Conservation (phyloP, 768 basidiomycete genomes). For the Trametes meyenii region DNA sequence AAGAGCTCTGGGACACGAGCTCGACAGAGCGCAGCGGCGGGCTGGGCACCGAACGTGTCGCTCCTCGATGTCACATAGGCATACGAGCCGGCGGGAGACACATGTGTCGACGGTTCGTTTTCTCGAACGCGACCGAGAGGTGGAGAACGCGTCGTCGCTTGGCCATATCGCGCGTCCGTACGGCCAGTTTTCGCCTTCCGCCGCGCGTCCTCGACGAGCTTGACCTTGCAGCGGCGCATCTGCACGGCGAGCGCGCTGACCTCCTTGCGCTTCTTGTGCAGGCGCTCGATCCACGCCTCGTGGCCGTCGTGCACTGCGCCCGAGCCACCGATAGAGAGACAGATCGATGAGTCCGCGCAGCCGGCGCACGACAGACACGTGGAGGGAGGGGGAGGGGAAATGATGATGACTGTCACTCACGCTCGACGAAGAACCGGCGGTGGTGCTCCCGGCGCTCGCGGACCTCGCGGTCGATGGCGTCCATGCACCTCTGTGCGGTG, state of each 20-base stretch:
- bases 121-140: no score
- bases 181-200: neutral
- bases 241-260: conserved; percentile 3
- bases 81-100: no score
- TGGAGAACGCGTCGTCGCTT: neutral
- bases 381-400: neutral
- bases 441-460: conserved; percentile 6
- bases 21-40: no score
- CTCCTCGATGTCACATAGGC: no score
- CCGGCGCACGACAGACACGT: neutral
- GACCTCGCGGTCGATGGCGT: conserved; percentile 8
- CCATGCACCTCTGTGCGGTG: neutral
- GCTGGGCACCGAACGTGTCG: no score
- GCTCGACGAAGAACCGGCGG: conserved; percentile 9
- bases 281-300: conserved; percentile 7
- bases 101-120: no score
- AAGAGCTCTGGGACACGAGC: no score
- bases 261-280: neutral
- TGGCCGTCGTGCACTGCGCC: conserved; percentile 5
- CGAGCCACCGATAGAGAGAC: neutral
- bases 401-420: neutral
- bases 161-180: neutral
- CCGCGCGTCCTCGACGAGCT: neutral
- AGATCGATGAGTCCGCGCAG: neutral
- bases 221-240: neutral